These are phyloP conservation scores for Rachicladosporium sp. DNA, from an alignment of 2,329 filamentous ascomycete species.

Conservation along the genomic window DNA sequence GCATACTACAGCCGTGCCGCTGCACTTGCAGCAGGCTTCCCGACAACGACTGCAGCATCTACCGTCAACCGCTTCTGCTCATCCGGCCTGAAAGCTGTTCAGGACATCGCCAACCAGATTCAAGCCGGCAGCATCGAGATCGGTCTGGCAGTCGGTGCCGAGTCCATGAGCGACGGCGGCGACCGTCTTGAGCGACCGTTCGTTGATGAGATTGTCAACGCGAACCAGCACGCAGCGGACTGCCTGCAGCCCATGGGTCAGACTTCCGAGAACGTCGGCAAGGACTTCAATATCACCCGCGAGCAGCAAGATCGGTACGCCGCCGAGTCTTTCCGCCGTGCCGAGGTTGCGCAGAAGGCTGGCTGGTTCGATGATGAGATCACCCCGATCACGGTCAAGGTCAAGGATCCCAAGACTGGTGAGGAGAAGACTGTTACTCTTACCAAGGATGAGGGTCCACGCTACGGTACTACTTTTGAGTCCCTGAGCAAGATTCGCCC, in stretches of 20 bases:
- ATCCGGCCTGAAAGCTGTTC: constrained; percentile 86
- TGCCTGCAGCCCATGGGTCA: constrained; percentile 96
- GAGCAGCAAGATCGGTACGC: constrained; percentile 76
- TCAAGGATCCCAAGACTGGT: constrained; percentile 75
- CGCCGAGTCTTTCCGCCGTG: constrained; percentile 74
- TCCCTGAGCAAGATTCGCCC: constrained; percentile 69
- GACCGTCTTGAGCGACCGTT: constrained; percentile 62
- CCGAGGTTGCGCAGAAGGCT: constrained; percentile 79
- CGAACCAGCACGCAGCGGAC: constrained; percentile 66
- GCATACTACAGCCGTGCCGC: constrained; percentile 87
- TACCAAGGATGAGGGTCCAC: constrained; percentile 78
- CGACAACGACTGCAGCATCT: constrained; percentile 72
- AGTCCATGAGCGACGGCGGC: constrained; percentile 69
- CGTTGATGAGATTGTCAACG: constrained; percentile 57
- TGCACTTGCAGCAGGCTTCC: constrained; percentile 80
- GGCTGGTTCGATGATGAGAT: constrained; percentile 94
- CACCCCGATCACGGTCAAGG: constrained; percentile 65
- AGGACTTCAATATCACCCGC: constrained; percentile 74
- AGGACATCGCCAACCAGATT: constrained; percentile 89
- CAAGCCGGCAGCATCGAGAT: constrained; percentile 66
- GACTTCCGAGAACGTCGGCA: constrained; percentile 90
- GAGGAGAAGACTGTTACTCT: constrained; percentile 66
- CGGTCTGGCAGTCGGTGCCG: constrained; percentile 77
- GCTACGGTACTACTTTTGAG: constrained; percentile 80
- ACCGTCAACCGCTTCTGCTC: constrained; percentile 95